Evolutionary conservation across 1,139 yeast genomes (phyloP), one percentile per base, ranked within the genome.

Genomic region (Protomyces macrosporus): DNA sequence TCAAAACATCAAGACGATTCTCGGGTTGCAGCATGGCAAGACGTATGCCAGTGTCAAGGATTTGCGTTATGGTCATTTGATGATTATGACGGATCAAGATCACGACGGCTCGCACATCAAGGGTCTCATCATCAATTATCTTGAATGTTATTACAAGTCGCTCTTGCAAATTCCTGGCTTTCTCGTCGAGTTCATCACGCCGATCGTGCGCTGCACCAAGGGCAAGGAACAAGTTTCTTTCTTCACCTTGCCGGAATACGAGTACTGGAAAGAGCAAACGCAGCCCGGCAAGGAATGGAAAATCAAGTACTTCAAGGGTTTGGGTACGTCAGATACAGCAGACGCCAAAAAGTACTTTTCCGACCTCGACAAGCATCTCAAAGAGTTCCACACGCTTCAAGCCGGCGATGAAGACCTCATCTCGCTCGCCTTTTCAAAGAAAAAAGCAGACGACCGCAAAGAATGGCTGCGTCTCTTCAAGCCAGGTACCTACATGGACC

Each of bases 31-130:
- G 74, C 98, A 95, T 75, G 90, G 88, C 71, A 91, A 90, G 76
- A 81, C 79, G 51, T 95, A 95, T 74, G 86, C 85, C 45, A 87
- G 85, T 70, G 80, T 88, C 7, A 83, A 82, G 65, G 85, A 86
- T 9, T 79, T 95, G 68, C 84, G 99, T 73, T 95, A 95, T 73
- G 98, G 99, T 35, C 97, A 90, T 74, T 83, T 95, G 60, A 93
- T 95, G 98, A 90, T 95, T 72, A 95, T 95, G 98, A 90, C 99
- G 4, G 99, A 95, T 88, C 99, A 95, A 77, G 99, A 95, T 88
- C 97, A 91, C 72, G 99, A 95, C 81, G 99, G 99, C 66, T 88
- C 96, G 30, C 99, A 95, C 78, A 95, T 95, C 73, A 95, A 95
- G 75, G 99, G 99, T 68, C 82, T 95, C 70, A 84, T 95, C 68